Evolutionary conservation across 2,329 filamentous ascomycete species (phyloP).

Genomic region (Cryphonectria japonica): DNA sequence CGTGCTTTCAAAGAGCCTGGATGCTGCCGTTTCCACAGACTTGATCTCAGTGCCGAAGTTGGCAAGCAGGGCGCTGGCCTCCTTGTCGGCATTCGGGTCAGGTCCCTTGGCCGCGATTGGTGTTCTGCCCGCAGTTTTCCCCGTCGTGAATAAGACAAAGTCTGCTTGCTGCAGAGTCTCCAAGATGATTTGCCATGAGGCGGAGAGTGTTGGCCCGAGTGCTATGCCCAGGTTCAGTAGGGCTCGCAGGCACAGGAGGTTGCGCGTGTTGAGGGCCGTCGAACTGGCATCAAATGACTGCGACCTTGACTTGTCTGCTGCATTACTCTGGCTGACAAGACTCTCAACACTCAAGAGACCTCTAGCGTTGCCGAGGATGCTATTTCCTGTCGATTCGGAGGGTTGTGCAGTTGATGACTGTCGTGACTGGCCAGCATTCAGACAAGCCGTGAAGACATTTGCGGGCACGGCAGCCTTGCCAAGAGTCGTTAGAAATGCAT

Average conservation of each 20-base stretch:
- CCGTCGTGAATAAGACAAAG: constrained; percentile 73
- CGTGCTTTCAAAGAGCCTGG: constrained; percentile 87
- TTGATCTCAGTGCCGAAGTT: constrained; percentile 82
- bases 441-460: constrained; percentile 68
- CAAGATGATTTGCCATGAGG: constrained; percentile 87
- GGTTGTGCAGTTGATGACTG: constrained; percentile 49
- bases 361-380: constrained; percentile 72
- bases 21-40: constrained; percentile 86
- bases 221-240: constrained; percentile 96
- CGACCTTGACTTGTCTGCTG: constrained; percentile 61
- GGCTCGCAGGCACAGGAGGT: constrained; percentile 86
- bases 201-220: constrained; percentile 81
- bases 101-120: constrained; percentile 50
- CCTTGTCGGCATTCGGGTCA: constrained; percentile 55
- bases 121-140: constrained; percentile 57
- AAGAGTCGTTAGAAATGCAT: constrained; percentile 92
- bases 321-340: constrained; percentile 59
- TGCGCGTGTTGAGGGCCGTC: constrained; percentile 77
- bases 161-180: constrained; percentile 94
- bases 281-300: constrained; percentile 58
- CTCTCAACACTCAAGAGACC: constrained; percentile 76
- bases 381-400: constrained; percentile 52
- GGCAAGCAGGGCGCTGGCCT: constrained; percentile 55
- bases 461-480: constrained; percentile 92
- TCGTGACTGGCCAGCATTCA: constrained; percentile 53